phyloP scores from a whole-genome alignment of 805 yeast genomes.

The Wickerhamiella azymoides region DNA sequence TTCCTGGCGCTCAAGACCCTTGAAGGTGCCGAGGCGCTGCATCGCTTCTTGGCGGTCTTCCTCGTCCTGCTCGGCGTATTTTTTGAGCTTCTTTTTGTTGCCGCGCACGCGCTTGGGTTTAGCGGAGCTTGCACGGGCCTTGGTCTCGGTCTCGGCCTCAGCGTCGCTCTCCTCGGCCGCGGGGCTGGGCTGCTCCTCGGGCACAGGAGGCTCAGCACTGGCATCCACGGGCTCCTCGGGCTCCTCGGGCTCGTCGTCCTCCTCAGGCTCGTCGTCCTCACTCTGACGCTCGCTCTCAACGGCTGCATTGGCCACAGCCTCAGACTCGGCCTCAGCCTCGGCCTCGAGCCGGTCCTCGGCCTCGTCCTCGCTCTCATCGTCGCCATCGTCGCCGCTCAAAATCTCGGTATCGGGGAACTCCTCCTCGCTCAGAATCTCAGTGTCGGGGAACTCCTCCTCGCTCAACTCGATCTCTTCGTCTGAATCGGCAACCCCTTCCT shows the following conservation, averaged over 20 bases:
- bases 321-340: not conserved
- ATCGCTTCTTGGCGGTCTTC: constrained; percentile 64
- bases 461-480: constrained; percentile 17
- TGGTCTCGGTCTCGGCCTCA: no score
- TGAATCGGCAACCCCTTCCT: constrained; percentile 18
- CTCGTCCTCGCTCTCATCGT: constrained; percentile 1
- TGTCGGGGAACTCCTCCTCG: constrained; percentile 21
- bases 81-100: constrained; percentile 67
- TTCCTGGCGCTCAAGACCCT: constrained; percentile 32
- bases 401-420: constrained; percentile 22
- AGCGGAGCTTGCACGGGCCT: no score
- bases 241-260: constrained; percentile 2
- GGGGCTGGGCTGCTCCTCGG: constrained; percentile 7
- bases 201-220: constrained; percentile 6
- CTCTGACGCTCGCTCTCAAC: not conserved
- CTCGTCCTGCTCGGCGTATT: constrained; percentile 86
- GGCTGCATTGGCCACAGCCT: not conserved
- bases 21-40: constrained; percentile 74
- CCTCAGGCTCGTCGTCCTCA: constrained; percentile 2
- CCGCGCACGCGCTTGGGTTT: constrained; percentile 44
- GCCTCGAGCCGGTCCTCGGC: not conserved
- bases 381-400: constrained; percentile 15
- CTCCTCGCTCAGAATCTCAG: constrained; percentile 16
- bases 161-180: constrained; percentile 7
- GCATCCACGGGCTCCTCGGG: not conserved